Base-by-base conservation (phyloP, 345 rosid genomes). In the Gossypium rotundifolium region DNA sequence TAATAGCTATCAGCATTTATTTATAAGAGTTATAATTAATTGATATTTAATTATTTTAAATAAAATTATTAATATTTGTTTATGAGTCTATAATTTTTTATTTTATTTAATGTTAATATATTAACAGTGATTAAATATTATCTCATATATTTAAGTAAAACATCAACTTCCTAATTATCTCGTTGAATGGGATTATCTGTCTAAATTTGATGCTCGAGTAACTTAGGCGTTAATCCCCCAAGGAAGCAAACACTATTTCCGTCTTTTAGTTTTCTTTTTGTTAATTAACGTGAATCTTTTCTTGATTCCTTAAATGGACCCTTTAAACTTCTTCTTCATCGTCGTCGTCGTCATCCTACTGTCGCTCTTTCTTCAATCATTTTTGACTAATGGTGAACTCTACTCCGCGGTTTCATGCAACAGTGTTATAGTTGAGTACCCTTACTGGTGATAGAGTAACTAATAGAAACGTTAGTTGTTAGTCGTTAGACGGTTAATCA, bases 241-340 rank as follows among this genome's bases (percentile, higher is more conserved):
- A 22, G 11, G 54, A 66, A 20, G 11, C 45, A 12, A 40, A 49
- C 8, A 25, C 11, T 20, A 14, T 29, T 25, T 13, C 13, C 9
- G 2, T 4, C 11, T 29, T 27, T 27, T 65, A 29, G 18, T 29
- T 66, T 18, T 2, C 12, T 23, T 23, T 46, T 14, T 62, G 57
- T 68, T 49, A 25, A 48, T 9, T 68, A 16, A 49, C 7, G 7
- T 7, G 57, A 68, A 13, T 3, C 9, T 25, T 25, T 46, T 61
- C 51, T 38, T 63, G 46, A 42, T 1, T 42, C 70, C 23, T 42
- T 27, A 65, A 29, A 79, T 75, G 82, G 46, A 16, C 27, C 44
- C 62, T 18, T 52, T 29, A 0, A 51, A 49, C 1, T 42, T 71
- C 64, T 59, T 38, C 38, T 57, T 51, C 51, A 3, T 42, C 27